Evolutionary conservation across 768 basidiomycete species (phyloP), one percentile per base, ranked within the genome.

Genomic region (Pleurotus ostreatus): DNA sequence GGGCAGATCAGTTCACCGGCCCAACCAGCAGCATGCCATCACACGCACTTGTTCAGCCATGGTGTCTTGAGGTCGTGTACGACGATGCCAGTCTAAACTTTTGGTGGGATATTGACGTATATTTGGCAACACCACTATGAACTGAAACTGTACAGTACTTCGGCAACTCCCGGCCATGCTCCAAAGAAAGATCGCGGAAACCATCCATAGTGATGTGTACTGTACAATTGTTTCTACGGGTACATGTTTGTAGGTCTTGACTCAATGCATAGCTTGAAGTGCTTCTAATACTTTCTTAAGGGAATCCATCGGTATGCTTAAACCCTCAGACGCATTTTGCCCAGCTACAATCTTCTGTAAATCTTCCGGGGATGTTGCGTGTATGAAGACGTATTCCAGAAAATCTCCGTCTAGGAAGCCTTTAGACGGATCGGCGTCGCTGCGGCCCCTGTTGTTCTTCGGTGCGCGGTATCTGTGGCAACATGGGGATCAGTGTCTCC

Each of bases 331-430:
- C 49, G 82, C 77, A 54, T 72, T 83, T 15, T 73, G 69, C 7
- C 89, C 90, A 25, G 72, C 63, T 61, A 86, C 70, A 8, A 90
- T 80, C 57, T 75, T 70, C 52, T 78, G 68, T n/a, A 83, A 70
- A 20, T 76, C 68, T 4, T 72, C 63, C 0, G 76, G 69, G 16
- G 77, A 70, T 11, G 63, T 66, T 38, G 72, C 41, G 47, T 77
- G 72, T 15, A 68, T 69, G 52, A 86, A 74, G 67, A 89, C 84
- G 16, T 74, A 71, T 68, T 94, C 90, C 16, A 97, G 65, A 60
- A 94, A 89, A 64, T 92, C 88, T 1, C 94, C 94, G 59, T 97
- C 94, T 25, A 97, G 74, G 76, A 97, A 94, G 13, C 92, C 93
- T 40, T 77, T 78, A 1, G 88, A 78, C 23, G 69, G 62, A 30